Base-by-base conservation (phyloP, 257 asterid genomes). In the Solanum pinnatisectum region DNA sequence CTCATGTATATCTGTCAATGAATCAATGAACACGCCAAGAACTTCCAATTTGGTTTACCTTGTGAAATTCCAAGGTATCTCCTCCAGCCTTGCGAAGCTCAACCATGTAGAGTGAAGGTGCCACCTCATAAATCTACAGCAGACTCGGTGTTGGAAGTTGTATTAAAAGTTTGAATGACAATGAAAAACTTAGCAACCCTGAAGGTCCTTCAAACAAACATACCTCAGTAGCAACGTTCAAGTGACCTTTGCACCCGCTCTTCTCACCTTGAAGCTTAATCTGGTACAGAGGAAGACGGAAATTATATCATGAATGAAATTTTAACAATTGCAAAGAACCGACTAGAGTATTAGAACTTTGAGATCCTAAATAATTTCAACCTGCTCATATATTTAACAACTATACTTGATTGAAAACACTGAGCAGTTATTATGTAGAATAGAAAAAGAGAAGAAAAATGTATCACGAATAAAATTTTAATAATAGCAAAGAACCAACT, bases 41-140 rank as follows among this genome's bases (percentile, higher is more conserved):
- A 40, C 83, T 36, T 39, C 78, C 79, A 85, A 65, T 67, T 39
- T 68, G 59, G 44, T 20, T 46, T 88, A 95, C 99, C 98, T 92
- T 95, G 93, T 95, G 98, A 90, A 96, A 96, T 90, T 96, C 99
- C 87, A 96, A 91, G 74, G 99, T 96, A 88, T 96, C 99, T 84
- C 99, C 99, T 68, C 98, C 98, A 30, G 98, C 93, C 91, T 96
- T 96, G 83, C 98, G 98, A 90, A 96, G 93, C 93, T 96, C 98
- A 68, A 96, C 98, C 95, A 96, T 94, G 92, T 93, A 93, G 59
- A 96, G 92, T 1, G 98, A 95, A 71, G 99, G 99, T 78, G 99
- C 98, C 88, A 96, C 98, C 92, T 96, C 99, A 88, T 92, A 94
- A 25, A 96, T 88, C 99, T 96, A 93, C 89, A 89, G 67, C 22